A percentile compares a stretch with the other conserved stretches of the same genome.
These are phyloP conservation scores for Penicillium sp. DNA, from an alignment of 2,329 filamentous ascomycete genomes.

Conservation along the genomic window DNA sequence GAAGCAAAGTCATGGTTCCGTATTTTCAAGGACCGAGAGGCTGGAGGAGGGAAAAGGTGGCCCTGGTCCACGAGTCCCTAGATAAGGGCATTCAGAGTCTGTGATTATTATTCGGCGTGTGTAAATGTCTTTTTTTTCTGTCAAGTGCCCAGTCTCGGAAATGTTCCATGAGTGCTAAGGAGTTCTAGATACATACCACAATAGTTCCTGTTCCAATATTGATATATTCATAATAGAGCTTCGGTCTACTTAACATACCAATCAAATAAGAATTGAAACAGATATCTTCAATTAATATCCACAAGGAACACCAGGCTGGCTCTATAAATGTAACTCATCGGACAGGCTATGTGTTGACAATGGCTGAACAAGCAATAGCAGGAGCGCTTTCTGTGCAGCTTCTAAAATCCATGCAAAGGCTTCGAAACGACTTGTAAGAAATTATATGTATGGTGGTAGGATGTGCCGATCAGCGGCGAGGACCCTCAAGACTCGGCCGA, in stretches of 20 bases:
- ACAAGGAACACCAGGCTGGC: slow-evolving; percentile 18
- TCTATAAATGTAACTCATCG: slow-evolving; percentile 17
- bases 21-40: neutral
- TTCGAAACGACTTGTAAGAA: neutral
- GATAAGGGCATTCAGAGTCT: too few species aligned
- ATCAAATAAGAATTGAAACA: neutral
- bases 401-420: neutral
- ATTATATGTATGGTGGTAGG: slow-evolving; percentile 14
- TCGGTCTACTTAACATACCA: too few species aligned
- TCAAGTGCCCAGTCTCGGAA: too few species aligned
- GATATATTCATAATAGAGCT: too few species aligned
- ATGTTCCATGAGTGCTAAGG: too few species aligned
- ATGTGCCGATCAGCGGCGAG: neutral
- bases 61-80: neutral
- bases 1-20: neutral
- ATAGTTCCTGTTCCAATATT: too few species aligned
- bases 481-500: slow-evolving; percentile 12
- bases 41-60: neutral
- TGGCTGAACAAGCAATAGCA: slow-evolving; percentile 7
- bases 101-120: too few species aligned
- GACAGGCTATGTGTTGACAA: slow-evolving; percentile 14
- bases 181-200: too few species aligned
- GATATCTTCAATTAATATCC: slow-evolving; percentile 3
- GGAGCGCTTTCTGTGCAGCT: slow-evolving; percentile 15
- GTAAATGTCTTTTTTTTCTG: too few species aligned